These are phyloP conservation scores for Colletotrichum scovillei DNA, from an alignment of 2,329 filamentous ascomycete genomes.

Conservation along the genomic window DNA sequence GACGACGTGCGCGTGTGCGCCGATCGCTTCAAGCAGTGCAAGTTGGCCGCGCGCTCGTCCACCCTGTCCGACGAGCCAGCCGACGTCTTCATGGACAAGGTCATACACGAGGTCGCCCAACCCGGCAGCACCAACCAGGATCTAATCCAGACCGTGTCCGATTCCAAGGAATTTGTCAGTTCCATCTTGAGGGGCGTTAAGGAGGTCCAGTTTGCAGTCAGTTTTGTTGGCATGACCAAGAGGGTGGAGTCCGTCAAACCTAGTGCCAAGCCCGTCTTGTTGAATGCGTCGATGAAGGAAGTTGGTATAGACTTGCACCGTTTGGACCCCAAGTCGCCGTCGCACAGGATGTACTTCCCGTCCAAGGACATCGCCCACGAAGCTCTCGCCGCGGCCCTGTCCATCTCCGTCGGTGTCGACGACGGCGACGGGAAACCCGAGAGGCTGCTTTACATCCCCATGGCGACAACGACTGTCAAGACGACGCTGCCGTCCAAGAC, in stretches of 20 bases:
- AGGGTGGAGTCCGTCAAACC: constrained; percentile 77
- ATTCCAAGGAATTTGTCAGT: constrained; percentile 91
- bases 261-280: constrained; percentile 76
- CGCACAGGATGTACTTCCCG: constrained; percentile 98
- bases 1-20: constrained; percentile 81
- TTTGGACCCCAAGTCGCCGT: constrained; percentile 90
- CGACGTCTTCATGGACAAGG: constrained; percentile 75
- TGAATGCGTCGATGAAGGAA: constrained; percentile 96
- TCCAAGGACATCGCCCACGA: constrained; percentile 94
- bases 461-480: constrained; percentile 95
- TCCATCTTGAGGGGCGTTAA: constrained; percentile 93
- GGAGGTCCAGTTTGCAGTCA: constrained; percentile 94
- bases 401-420: constrained; percentile 90
- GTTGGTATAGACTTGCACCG: constrained; percentile 93
- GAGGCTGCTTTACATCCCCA: constrained; percentile 91
- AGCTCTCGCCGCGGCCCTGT: constrained; percentile 90
- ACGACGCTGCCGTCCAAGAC: constrained; percentile 96
- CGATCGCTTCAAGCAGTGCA: constrained; percentile 63
- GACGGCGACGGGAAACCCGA: constrained; percentile 89
- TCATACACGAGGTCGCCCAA: constrained; percentile 79
- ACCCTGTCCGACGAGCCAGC: constrained; percentile 55
- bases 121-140: constrained; percentile 74
- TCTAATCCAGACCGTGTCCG: constrained; percentile 85
- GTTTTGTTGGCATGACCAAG: constrained; percentile 89
- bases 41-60: constrained; percentile 42